phyloP scores from a whole-genome alignment of 345 rosid genomes.

The Eucalyptus pauciflora region DNA sequence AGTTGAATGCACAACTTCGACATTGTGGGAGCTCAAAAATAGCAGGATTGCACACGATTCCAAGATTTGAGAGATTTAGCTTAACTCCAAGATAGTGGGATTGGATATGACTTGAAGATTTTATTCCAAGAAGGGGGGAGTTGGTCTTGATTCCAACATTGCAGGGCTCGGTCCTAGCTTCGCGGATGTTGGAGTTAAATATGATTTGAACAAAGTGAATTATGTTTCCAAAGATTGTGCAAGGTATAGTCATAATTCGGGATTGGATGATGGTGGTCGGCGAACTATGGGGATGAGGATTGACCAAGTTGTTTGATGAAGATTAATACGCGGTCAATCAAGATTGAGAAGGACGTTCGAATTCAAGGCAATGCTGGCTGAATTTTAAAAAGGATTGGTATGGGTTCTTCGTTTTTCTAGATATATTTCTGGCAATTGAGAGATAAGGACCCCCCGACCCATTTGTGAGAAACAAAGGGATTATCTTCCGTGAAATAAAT shows the following conservation, averaged over 20 bases:
- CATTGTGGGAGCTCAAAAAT: not conserved
- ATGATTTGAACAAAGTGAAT: not conserved
- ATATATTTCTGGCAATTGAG: not conserved
- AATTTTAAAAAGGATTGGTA: not conserved
- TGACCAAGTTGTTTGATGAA: not conserved
- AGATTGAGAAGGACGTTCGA: not conserved
- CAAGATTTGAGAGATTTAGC: no score
- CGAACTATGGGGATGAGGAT: not conserved
- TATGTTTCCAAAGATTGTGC: not conserved
- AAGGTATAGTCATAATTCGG: not conserved
- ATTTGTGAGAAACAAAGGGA: no score
- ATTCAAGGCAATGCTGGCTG: not conserved
- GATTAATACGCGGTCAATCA: not conserved
- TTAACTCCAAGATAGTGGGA: not conserved
- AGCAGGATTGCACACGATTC: not conserved
- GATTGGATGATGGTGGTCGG: not conserved
- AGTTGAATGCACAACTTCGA: no score
- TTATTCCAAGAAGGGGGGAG: not conserved
- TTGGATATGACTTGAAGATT: no score
- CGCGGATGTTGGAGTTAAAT: not conserved
- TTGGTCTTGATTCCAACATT: not conserved
- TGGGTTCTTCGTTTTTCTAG: not conserved
- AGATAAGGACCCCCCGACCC: no score
- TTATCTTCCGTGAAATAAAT: no score
- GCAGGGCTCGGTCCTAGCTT: not conserved